Conservation (phyloP, 2,329 filamentous ascomycete species). For the Fusarium setosum region DNA sequence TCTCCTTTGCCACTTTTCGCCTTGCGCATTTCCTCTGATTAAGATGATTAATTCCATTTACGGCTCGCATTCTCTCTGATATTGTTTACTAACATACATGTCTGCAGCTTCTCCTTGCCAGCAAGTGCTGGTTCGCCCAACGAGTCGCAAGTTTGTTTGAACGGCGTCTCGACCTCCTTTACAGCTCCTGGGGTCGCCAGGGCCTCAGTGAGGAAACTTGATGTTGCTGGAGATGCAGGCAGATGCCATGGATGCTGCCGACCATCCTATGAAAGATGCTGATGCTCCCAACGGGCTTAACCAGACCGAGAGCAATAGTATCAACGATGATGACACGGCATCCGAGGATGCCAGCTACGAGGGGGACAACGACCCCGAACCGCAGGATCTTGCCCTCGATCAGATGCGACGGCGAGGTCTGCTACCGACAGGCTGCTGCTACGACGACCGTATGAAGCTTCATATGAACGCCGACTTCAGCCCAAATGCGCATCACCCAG, state of each 20-base stretch:
- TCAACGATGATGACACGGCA: conserved; percentile 49
- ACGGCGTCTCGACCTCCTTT: conserved; percentile 6
- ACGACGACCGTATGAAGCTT: conserved; percentile 95
- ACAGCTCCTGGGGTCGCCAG: conserved; percentile 31
- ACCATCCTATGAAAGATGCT: conserved; percentile 57
- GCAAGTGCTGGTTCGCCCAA: neutral
- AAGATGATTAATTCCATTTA: neutral
- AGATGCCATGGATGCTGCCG: conserved; percentile 55
- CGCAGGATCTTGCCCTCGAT: conserved; percentile 51
- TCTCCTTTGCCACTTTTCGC: no score
- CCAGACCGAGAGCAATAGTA: conserved; percentile 24
- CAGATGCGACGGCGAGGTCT: conserved; percentile 58
- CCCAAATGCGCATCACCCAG: conserved; percentile 84
- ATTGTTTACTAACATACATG: conserved; percentile 4
- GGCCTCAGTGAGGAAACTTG: conserved; percentile 25
- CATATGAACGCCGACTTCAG: conserved; percentile 87
- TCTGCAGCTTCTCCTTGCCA: conserved; percentile 1
- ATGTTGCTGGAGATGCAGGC: conserved; percentile 17
- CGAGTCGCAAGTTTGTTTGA: conserved; percentile 1
- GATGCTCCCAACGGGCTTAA: conserved; percentile 43
- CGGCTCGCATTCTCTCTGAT: neutral
- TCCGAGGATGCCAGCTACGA: conserved; percentile 50
- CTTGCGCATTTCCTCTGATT: neutral
- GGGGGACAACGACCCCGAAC: conserved; percentile 49
- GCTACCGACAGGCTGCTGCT: conserved; percentile 82